Evolutionary conservation across 2,329 filamentous ascomycete species (phyloP).

Genomic region (Aspergillus uvarum): DNA sequence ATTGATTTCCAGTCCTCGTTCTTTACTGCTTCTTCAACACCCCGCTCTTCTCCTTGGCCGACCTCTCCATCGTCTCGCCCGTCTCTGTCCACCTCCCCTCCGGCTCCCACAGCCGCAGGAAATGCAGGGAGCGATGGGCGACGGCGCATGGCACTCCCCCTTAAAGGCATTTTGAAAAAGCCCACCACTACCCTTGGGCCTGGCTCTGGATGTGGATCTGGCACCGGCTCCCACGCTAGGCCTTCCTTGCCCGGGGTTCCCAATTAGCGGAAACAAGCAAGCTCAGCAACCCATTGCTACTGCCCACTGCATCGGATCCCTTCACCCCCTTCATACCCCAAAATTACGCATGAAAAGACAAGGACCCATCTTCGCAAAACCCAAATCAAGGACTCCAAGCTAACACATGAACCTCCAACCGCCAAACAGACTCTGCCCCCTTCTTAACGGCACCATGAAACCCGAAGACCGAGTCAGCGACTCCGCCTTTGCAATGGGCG

Average conservation of each 20-base stretch:
- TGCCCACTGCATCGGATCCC: background rate
- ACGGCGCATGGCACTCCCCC: background rate
- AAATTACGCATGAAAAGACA: background rate
- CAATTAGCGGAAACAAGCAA: background rate
- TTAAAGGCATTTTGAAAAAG: background rate
- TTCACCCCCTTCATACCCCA: background rate
- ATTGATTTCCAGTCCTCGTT: constrained; percentile 9
- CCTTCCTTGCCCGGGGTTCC: background rate
- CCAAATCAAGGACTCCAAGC: background rate
- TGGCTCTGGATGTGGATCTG: background rate
- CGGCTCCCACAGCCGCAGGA: background rate
- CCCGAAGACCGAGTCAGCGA: constrained; percentile 48
- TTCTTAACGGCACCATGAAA: constrained; percentile 81
- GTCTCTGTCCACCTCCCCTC: constrained; percentile 17
- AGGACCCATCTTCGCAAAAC: background rate
- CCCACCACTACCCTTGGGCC: background rate
- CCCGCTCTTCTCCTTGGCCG: background rate
- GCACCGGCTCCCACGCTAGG: background rate
- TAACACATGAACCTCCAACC: constrained; percentile 2
- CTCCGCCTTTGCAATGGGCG: constrained; percentile 50
- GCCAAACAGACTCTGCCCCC: constrained; percentile 67
- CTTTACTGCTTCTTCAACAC: constrained; percentile 22
- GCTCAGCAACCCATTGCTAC: background rate
- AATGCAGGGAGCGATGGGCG: background rate
- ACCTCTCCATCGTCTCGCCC: constrained; percentile 10